phyloP scores from a whole-genome alignment of 2,329 filamentous ascomycete genomes.

The Byssochlamys sp. region DNA sequence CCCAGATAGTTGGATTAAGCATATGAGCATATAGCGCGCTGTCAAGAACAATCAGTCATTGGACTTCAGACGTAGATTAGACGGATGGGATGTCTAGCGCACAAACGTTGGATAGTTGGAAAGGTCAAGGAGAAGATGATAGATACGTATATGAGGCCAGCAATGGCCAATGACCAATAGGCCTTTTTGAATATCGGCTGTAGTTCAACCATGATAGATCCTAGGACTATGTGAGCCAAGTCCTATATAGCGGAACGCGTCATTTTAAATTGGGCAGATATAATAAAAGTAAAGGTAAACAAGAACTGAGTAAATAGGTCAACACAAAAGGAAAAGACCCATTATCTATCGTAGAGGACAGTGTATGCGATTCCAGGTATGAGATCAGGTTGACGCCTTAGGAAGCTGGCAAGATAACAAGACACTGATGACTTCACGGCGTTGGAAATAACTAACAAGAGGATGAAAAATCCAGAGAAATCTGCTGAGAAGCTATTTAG shows the following conservation, averaged over 20 bases:
- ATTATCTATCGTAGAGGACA: neutral
- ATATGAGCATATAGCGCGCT: constrained; percentile 79
- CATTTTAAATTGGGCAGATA: neutral
- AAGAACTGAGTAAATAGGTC: neutral
- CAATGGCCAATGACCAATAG: constrained; percentile 48
- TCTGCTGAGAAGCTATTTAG: neutral
- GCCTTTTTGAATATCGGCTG: constrained; percentile 42
- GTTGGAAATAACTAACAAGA: neutral
- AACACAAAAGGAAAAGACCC: neutral
- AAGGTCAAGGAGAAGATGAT: constrained; percentile 58
- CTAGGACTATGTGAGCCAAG: neutral
- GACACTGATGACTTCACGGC: neutral
- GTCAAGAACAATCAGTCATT: constrained; percentile 3
- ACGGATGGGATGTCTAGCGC: constrained; percentile 25
- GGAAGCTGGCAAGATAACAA: neutral
- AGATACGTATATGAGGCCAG: constrained; percentile 56
- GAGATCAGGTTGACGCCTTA: neutral
- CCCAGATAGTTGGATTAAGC: constrained; percentile 61
- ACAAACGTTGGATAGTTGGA: constrained; percentile 72
- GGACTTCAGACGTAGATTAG: neutral
- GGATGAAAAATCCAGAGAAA: neutral
- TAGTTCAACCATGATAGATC: constrained; percentile 25
- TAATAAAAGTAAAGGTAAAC: neutral
- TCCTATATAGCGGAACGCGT: neutral
- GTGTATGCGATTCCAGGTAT: neutral